Evolutionary conservation across 108 stramenopile genomes (phyloP).

Genomic region (Chaetoceros tenuissimus): DNA sequence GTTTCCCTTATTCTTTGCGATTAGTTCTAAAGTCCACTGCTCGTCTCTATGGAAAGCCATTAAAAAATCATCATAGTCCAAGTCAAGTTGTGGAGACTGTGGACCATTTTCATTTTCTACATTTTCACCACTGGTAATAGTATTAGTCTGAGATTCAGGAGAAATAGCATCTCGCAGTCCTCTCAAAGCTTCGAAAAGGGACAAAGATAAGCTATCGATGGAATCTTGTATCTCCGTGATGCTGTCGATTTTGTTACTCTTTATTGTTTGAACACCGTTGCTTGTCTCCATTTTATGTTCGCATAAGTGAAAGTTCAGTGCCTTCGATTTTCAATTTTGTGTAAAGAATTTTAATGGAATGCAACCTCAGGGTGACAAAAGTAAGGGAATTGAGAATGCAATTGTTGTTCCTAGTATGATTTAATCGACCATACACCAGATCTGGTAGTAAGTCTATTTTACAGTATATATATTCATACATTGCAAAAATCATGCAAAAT

Average conservation of each 20-base stretch:
- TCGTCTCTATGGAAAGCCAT: slow-evolving; percentile 34
- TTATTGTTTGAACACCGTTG: neutral
- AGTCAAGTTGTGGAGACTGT: neutral
- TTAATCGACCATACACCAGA: too few species aligned
- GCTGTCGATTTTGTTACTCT: neutral
- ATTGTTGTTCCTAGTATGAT: neutral
- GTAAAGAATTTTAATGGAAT: neutral
- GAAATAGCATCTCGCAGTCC: slow-evolving; percentile 76
- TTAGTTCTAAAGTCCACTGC: slow-evolving; percentile 22
- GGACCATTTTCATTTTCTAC: neutral
- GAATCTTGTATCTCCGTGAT: neutral
- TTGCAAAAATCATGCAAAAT: too few species aligned
- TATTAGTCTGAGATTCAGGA: slow-evolving; percentile 33
- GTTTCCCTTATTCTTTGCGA: slow-evolving; percentile 2
- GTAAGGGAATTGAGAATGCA: neutral
- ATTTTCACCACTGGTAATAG: slow-evolving; percentile 1
- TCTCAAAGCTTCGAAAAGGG: slow-evolving; percentile 84
- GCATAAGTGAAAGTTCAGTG: neutral
- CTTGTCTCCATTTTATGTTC: neutral
- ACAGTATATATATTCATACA: too few species aligned
- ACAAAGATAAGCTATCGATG: slow-evolving; percentile 54
- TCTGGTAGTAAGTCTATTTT: too few species aligned
- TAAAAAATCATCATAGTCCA: slow-evolving; percentile 55
- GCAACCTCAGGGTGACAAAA: neutral
- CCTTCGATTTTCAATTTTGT: neutral